Base-by-base conservation (phyloP, 1,284 basidiomycete species). In the Trametes hirsuta region DNA sequence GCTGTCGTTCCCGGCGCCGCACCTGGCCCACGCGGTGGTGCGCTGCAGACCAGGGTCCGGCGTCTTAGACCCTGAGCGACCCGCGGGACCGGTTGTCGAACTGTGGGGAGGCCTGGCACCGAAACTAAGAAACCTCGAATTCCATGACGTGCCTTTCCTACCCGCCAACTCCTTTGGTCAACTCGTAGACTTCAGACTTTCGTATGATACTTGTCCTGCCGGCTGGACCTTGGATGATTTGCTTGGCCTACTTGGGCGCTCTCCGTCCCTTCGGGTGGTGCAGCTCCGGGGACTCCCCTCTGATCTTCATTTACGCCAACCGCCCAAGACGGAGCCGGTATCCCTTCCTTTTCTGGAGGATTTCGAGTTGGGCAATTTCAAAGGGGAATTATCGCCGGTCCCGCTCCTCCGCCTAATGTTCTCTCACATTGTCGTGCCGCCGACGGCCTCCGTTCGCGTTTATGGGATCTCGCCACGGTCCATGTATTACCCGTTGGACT, bases 131-230 rank as follows among this genome's bases (percentile, higher is more conserved):
- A 52, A 36, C 8, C 46, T 65, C 24, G 55, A 57, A 18, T 40
- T 65, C 24, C 58, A 62, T 42, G 64, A 62, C 41, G 42, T 65
- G 5, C 64, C 64, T 10, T 50, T 65, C 39, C 40, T 65, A 6
- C 64, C 64, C 5, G 45, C 55, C 11, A 65, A 62, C 22, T 18
- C 15, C n/a, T 53, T 65, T 42, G 52, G 24, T 21, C 15, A 22
- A 2, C 44, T 65, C 22, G 35, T 37, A 0, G 14, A 48, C n/a
- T 36, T 65, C 9, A 22, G 24, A 6, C 41, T 65, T 6, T 62
- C 61, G 9, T 62, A 54, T 45, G 53, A 60, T 15, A 24, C 40
- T 2, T 40, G 37, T 10, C 15, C 49, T 4, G 34, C 47, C 18
- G 53, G 48, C 10, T 65, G 58, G 55, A 41, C 48, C 10, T 39